Evolutionary conservation across 768 basidiomycete genomes (phyloP).

Genomic region (Trametes punicea): DNA sequence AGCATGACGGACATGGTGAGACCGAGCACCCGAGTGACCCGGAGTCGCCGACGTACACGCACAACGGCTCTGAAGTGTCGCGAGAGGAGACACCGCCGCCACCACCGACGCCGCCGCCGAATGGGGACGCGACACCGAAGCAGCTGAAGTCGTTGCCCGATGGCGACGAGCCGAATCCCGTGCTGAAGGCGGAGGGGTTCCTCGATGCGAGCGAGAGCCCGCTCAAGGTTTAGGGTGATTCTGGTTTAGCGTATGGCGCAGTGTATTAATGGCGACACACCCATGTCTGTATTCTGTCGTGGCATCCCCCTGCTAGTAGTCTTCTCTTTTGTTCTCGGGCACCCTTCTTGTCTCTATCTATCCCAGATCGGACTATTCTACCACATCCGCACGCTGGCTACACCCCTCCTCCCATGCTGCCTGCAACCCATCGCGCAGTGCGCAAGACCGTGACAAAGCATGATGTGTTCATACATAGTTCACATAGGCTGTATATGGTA

Average conservation of each 20-base stretch:
- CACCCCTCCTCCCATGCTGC: not conserved
- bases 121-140: slow-evolving; percentile 45
- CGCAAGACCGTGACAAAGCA: not conserved
- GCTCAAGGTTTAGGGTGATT: slow-evolving; percentile 32
- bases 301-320: slow-evolving; percentile 10
- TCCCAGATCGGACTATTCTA: slow-evolving; percentile 9
- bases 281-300: slow-evolving; percentile 16
- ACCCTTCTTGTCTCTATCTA: not conserved
- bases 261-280: slow-evolving; percentile 16
- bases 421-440: not conserved
- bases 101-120: slow-evolving; percentile 41
- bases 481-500: not conserved
- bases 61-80: slow-evolving; percentile 14
- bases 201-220: slow-evolving; percentile 65
- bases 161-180: slow-evolving; percentile 53
- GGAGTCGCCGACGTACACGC: slow-evolving; percentile 12
- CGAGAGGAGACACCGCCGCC: slow-evolving; percentile 47
- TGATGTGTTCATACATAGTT: slow-evolving; percentile 7
- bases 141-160: slow-evolving; percentile 50
- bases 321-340: not conserved
- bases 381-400: slow-evolving; percentile 1
- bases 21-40: slow-evolving; percentile 25
- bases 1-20: slow-evolving; percentile 31
- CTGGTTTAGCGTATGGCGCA: slow-evolving; percentile 17
- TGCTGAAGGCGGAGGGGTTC: slow-evolving; percentile 60